Base-by-base conservation (phyloP, 768 basidiomycete species). In the Sporobolomyces pararoseus region DNA sequence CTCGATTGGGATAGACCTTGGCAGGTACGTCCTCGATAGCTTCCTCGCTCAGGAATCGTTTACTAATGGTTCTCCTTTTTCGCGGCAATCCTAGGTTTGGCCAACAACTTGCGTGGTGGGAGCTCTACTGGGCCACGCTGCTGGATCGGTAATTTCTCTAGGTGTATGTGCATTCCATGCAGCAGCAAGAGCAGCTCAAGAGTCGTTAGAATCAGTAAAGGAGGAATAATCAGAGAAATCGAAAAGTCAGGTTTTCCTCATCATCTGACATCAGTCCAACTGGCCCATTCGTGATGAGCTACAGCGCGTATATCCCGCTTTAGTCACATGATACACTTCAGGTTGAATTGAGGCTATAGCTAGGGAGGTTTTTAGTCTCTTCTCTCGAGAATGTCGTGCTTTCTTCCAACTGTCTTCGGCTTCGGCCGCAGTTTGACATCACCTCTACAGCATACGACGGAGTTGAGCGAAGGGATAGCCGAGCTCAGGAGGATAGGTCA, bases 1-100 rank as follows among this genome's bases (percentile, higher is more conserved):
- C 85, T 98, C 23, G 95, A 98, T 80, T 98, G 95, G 95, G 93
- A 93, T 77, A 84, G 91, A 44, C 91, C 94, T 10, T 97, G 94
- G 94, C 95, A 97, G 88, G 92, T 90, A 62, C 65, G 85, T 80
- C 42, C 34, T 31, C n/a, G 29, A 37, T 9, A 6, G 25, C 42
- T 23, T 13, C 29, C 63, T 23, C 37, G 16, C 14, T 54, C 34
- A 47, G 13, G 29, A 19, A 61, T 50, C 21, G 16, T 4, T 5
- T 66, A 21, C 46, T 47, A 23, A 47, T 13, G 10, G 13, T 47
- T 6, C 7, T 13, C 46, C 14, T 13, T 13, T 47, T 23, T 23
- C n/a, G n/a, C n/a, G n/a, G 10, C 6, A 13, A 13, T 23, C 46
- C 13, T 21, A 92, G 89, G 85, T 87, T 31, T 94, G 89, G 88